A percentile compares a stretch with the other conserved stretches of the same genome.
Conservation (phyloP, 2,329 filamentous ascomycete genomes). For the Monosporascus sp. region DNA sequence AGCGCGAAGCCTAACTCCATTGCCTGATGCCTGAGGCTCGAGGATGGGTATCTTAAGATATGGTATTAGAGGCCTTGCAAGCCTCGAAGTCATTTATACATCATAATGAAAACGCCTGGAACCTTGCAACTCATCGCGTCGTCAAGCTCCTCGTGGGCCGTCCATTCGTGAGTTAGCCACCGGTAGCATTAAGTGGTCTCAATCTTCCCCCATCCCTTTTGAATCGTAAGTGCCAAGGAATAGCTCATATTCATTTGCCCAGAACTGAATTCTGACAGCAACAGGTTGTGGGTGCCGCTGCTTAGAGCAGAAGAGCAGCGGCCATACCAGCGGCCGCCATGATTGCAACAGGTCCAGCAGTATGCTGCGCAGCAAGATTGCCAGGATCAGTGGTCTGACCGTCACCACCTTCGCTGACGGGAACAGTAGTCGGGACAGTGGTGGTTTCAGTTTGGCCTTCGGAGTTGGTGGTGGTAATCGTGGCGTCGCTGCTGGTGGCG, state of each 20-base stretch:
- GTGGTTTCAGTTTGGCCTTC: constrained; percentile 4
- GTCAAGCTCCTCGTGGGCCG: constrained; percentile 15
- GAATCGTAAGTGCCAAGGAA: constrained; percentile 4
- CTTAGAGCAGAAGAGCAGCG: constrained; percentile 23
- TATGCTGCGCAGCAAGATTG: constrained; percentile 15
- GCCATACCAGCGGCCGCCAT: constrained; percentile 23
- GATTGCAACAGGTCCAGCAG: constrained; percentile 23
- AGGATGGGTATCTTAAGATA: constrained; percentile 25
- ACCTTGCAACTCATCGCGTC: constrained; percentile 17
- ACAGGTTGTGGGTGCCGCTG: neutral
- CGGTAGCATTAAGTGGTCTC: constrained; percentile 19
- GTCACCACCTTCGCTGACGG: constrained; percentile 1
- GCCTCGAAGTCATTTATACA: constrained; percentile 27
- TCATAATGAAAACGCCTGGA: constrained; percentile 21
- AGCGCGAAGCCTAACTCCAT: constrained; percentile 22
- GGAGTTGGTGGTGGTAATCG: constrained; percentile 14
- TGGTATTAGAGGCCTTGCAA: constrained; percentile 21
- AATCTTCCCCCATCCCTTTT: constrained; percentile 15
- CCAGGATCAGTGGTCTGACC: neutral
- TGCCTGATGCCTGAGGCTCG: constrained; percentile 19
- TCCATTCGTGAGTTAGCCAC: constrained; percentile 15
- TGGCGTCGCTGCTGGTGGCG: constrained; percentile 15
- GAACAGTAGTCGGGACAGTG: neutral
- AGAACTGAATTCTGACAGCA: neutral
- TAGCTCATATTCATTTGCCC: constrained; percentile 3